phyloP scores from a whole-genome alignment of 2,329 filamentous ascomycete species.

The Pseudogymnoascus sp. region DNA sequence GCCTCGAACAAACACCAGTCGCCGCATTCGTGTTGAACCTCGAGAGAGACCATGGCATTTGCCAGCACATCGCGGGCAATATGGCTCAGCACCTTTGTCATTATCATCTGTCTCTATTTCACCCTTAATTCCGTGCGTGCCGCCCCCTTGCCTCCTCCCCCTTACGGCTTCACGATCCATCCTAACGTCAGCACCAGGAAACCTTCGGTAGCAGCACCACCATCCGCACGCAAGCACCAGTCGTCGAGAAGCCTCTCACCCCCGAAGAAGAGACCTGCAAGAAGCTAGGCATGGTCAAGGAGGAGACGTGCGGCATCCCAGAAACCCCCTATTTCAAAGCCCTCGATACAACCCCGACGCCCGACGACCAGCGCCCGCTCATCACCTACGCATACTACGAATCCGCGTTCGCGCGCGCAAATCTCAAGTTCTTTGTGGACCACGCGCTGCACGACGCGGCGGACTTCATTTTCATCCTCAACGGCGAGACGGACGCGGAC shows the following conservation, averaged over 20 bases:
- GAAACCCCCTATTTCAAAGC: background rate
- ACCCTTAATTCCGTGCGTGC: background rate
- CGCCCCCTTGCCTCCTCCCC: background rate
- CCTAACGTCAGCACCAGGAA: background rate
- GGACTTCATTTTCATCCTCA: constrained; percentile 11
- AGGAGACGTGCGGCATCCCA: background rate
- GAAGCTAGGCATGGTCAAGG: background rate
- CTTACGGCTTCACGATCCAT: background rate
- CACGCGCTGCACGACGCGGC: constrained; percentile 8
- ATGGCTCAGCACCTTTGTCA: background rate
- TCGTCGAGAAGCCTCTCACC: background rate
- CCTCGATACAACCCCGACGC: background rate
- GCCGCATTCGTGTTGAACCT: background rate
- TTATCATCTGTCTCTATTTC: constrained; percentile 1
- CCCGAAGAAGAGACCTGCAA: background rate
- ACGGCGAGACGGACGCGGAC: constrained; percentile 5
- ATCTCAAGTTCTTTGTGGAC: constrained; percentile 9
- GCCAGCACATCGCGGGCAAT: background rate
- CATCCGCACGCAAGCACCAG: background rate
- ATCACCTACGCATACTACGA: constrained; percentile 15
- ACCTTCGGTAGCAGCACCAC: background rate
- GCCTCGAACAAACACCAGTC: background rate
- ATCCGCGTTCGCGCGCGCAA: background rate
- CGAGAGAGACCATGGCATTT: background rate
- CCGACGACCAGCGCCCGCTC: background rate